phyloP scores from a whole-genome alignment of 805 yeast genomes.

The Candida xyloterini region DNA sequence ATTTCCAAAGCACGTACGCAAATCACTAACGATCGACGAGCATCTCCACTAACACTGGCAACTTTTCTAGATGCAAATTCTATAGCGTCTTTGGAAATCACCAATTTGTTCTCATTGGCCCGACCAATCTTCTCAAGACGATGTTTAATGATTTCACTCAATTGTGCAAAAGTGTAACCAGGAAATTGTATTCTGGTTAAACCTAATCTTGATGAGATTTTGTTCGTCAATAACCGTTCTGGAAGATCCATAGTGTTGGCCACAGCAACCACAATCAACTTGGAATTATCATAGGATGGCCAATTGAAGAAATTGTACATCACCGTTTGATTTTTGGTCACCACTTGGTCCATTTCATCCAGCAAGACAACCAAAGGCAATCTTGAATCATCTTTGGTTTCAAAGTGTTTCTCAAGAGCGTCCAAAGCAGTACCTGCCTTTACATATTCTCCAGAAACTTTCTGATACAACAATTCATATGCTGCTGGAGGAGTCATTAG shows the following conservation, averaged over 20 bases:
- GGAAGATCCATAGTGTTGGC: slow-evolving; percentile 98
- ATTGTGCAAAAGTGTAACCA: slow-evolving; percentile 80
- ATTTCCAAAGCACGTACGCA: slow-evolving; percentile 87
- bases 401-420: slow-evolving; percentile 69
- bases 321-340: slow-evolving; percentile 75
- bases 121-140: slow-evolving; percentile 54
- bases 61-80: slow-evolving; percentile 92
- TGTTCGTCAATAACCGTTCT: slow-evolving; percentile 80
- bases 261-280: slow-evolving; percentile 83
- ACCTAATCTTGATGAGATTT: slow-evolving; percentile 89
- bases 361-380: slow-evolving; percentile 70
- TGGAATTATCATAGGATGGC: slow-evolving; percentile 83
- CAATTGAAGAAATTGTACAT: slow-evolving; percentile 97
- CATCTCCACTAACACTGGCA: slow-evolving; percentile 97
- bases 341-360: slow-evolving; percentile 93
- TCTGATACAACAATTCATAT: slow-evolving; percentile 80
- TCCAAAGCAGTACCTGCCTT: slow-evolving; percentile 64
- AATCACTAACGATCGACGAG: slow-evolving; percentile 84
- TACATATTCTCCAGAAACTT: slow-evolving; percentile 57
- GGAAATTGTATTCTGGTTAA: slow-evolving; percentile 81
- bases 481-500: slow-evolving; percentile 75
- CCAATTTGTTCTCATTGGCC: slow-evolving; percentile 41
- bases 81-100: slow-evolving; percentile 67
- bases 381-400: slow-evolving; percentile 31
- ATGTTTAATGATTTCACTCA: slow-evolving; percentile 69